Base-by-base conservation (phyloP, 495 filamentous ascomycete genomes). In the Hypoxylon fragiforme region DNA sequence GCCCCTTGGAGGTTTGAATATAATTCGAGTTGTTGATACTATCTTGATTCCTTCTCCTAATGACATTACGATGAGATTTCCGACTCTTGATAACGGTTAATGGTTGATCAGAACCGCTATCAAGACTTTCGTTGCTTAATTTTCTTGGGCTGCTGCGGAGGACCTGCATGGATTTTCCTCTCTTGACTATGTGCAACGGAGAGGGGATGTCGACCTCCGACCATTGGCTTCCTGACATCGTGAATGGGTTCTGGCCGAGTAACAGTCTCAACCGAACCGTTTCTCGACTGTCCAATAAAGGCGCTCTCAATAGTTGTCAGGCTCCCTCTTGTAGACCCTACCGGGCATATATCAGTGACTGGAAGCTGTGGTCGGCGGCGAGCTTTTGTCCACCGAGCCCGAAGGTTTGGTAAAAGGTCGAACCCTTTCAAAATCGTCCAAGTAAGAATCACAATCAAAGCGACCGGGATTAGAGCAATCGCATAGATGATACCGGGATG, bases 401-500 rank as follows among this genome's bases (percentile, higher is more conserved):
- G 28, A 30, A 54, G 28, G 7, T 28, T 21, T 28, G 58, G 21
- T 36, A 62, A n/a, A 50, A 63, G 47, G 54, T 66, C n/a, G 54
- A 73, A 56, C 22, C 62, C 52, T 36, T 55, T 53, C 37, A 60
- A 39, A 41, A 73, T 57, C 20, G 44, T 57, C 1, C 52, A 40
- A 24, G 60, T 11, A 7, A 67, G 24, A 11, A 44, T 19, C 22
- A 62, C 19, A 39, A 62, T 28, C 6, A 67, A 20, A 21, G 38
- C 16, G 42, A 81, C 77, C 20, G 83, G 82, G 41, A 85, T 73
- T n/a, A 84, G 63, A 53, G 82, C 70, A 50, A 84, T 72, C 30
- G 74, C 70, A 46, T 74, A 71, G 53, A 82, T 70, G 49, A 63
- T 64, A 50, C 66, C 35, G 30, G 51, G 62, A 57, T 58, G 56